Evolutionary conservation across 2,329 filamentous ascomycete species (phyloP).

Genomic region (Cercospora berteroae): DNA sequence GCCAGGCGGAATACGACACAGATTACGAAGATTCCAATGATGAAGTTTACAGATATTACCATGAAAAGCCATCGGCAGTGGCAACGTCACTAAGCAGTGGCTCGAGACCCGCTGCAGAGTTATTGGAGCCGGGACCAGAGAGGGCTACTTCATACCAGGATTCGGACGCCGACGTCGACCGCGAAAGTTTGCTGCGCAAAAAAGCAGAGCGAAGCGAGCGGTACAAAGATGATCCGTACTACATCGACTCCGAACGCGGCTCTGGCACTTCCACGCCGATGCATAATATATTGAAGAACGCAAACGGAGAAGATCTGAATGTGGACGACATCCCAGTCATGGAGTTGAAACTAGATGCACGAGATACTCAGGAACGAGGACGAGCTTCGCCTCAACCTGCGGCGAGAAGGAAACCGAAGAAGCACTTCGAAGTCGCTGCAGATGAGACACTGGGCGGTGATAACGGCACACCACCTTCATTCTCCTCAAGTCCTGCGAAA

Average conservation of each 20-base stretch:
- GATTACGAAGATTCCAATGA: conserved; percentile 44
- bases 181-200: conserved; percentile 70
- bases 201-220: conserved; percentile 76
- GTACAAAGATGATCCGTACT: conserved; percentile 92
- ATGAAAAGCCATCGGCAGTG: conserved; percentile 40
- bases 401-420: conserved; percentile 32
- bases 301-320: conserved; percentile 77
- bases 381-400: conserved; percentile 21
- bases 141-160: conserved; percentile 46
- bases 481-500: conserved; percentile 29
- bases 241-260: conserved; percentile 60
- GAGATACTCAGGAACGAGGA: conserved; percentile 17
- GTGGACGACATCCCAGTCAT: conserved; percentile 96
- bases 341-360: conserved; percentile 70
- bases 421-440: conserved; percentile 47
- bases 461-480: conserved; percentile 15
- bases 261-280: conserved; percentile 71
- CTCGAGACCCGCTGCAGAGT: conserved; percentile 43
- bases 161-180: conserved; percentile 60
- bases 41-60: conserved; percentile 48
- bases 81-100: conserved; percentile 13
- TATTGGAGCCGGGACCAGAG: conserved; percentile 41
- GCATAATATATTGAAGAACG: conserved; percentile 66
- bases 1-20: conserved; percentile 47
- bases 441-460: conserved; percentile 49